Conservation (phyloP, 2,329 filamentous ascomycete species). For the Emericellopsis atlantica region DNA sequence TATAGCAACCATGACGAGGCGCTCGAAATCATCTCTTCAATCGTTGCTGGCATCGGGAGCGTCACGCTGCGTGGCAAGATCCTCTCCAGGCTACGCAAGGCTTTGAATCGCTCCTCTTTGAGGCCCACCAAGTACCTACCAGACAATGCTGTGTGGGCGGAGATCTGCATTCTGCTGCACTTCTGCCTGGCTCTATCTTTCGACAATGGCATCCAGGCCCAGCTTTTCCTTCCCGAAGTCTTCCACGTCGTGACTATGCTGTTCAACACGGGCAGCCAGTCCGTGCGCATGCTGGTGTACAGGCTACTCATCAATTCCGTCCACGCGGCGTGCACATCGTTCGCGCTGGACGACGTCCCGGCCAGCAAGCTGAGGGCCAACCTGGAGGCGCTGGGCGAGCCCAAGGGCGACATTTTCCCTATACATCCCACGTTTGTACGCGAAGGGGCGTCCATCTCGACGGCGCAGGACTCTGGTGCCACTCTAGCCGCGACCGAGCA, state of each 20-base stretch:
- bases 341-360: conserved; percentile 46
- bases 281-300: conserved; percentile 47
- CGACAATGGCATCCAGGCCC: conserved; percentile 53
- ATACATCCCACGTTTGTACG: conserved; percentile 29
- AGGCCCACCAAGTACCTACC: conserved; percentile 52
- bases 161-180: conserved; percentile 54
- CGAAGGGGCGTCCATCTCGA: conserved; percentile 42
- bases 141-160: conserved; percentile 57
- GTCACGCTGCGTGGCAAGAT: conserved; percentile 54
- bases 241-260: conserved; percentile 63
- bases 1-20: conserved; percentile 46
- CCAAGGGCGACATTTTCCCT: conserved; percentile 44
- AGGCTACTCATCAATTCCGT: conserved; percentile 53
- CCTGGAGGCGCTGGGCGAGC: conserved; percentile 46
- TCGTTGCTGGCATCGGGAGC: conserved; percentile 50
- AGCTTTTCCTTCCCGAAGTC: conserved; percentile 55
- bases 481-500: conserved; percentile 46
- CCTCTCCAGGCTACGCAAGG: conserved; percentile 52
- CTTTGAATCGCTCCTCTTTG: conserved; percentile 53
- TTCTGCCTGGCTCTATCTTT: conserved; percentile 57
- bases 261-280: conserved; percentile 47
- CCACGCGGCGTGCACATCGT: conserved; percentile 55
- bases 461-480: conserved; percentile 37
- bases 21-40: conserved; percentile 47
- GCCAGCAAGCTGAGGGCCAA: conserved; percentile 41